A percentile compares a stretch with the other conserved stretches of the same genome.
These are phyloP conservation scores for Tetrapisispora taiwanensis DNA, from an alignment of 805 yeast species.

Conservation along the genomic window DNA sequence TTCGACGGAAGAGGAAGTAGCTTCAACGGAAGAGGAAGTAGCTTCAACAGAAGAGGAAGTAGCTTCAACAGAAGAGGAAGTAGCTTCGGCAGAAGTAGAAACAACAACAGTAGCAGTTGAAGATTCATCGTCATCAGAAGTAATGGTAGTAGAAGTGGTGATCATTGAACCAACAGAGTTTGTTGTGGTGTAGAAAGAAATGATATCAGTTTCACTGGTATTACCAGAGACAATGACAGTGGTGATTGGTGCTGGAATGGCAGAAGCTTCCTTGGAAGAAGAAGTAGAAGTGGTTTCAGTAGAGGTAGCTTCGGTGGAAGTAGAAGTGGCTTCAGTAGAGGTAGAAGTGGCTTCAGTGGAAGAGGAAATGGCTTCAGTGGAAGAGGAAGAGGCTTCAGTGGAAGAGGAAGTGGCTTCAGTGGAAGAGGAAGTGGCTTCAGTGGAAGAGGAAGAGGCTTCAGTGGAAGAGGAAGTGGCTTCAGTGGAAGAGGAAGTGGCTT, in stretches of 20 bases:
- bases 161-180: no score
- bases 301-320: not conserved
- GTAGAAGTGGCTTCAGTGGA: not conserved
- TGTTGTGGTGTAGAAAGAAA: no score
- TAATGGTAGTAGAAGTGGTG: no score
- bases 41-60: not conserved
- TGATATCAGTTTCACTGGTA: no score
- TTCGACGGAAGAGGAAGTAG: not conserved
- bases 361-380: not conserved
- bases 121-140: no score
- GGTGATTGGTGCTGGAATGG: no score
- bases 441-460: not conserved
- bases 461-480: not conserved
- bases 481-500: not conserved
- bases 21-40: not conserved
- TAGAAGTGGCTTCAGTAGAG: not conserved
- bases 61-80: not conserved
- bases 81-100: not conserved
- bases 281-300: not conserved
- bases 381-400: not conserved
- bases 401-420: not conserved
- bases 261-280: not conserved
- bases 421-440: conserved; percentile 1
- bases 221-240: no score
- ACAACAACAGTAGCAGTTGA: not conserved